A percentile compares a stretch with the other conserved stretches of the same genome.
Evolutionary conservation across 139 green algal species (phyloP).

Genomic region (Volvox africanus): DNA sequence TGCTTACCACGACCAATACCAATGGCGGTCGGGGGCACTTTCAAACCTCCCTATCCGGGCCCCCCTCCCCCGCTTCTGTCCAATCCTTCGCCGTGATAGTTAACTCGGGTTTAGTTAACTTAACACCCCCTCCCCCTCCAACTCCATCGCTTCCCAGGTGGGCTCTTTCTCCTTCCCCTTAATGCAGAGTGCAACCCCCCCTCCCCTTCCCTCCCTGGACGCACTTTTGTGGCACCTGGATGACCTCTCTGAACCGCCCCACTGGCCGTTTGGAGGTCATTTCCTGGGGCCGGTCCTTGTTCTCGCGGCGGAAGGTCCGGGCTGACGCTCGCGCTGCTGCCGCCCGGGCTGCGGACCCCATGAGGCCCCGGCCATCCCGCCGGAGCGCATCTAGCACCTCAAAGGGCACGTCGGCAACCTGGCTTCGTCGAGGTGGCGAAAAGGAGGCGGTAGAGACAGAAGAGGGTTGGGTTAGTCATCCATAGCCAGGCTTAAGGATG

Average conservation of each 20-base stretch:
- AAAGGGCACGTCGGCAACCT: conserved; percentile 68
- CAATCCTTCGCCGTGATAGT: too few relatives aligned
- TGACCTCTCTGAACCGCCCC: conserved; percentile 75
- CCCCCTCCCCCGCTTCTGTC: too few relatives aligned
- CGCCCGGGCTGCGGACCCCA: not conserved
- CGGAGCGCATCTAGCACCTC: conserved; percentile 51
- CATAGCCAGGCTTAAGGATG: too few relatives aligned
- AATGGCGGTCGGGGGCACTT: too few relatives aligned
- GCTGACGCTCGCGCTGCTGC: conserved; percentile 41
- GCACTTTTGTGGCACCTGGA: conserved; percentile 72
- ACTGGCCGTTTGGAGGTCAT: conserved; percentile 81
- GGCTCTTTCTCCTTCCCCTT: too few relatives aligned
- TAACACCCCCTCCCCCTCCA: too few relatives aligned
- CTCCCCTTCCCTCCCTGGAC: not conserved
- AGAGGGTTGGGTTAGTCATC: too few relatives aligned
- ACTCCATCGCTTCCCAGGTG: too few relatives aligned
- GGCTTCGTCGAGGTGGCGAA: not conserved
- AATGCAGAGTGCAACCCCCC: not conserved
- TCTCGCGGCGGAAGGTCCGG: conserved; percentile 68
- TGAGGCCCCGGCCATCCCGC: conserved; percentile 17
- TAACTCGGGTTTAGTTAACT: too few relatives aligned
- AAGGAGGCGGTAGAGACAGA: too few relatives aligned
- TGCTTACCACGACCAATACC: not conserved
- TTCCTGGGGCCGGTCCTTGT: conserved; percentile 85
- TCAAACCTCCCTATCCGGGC: too few relatives aligned